Evolutionary conservation across 169 alveolate species (phyloP), one percentile per base, ranked within the genome.

Genomic region (Plasmodium berghei): DNA sequence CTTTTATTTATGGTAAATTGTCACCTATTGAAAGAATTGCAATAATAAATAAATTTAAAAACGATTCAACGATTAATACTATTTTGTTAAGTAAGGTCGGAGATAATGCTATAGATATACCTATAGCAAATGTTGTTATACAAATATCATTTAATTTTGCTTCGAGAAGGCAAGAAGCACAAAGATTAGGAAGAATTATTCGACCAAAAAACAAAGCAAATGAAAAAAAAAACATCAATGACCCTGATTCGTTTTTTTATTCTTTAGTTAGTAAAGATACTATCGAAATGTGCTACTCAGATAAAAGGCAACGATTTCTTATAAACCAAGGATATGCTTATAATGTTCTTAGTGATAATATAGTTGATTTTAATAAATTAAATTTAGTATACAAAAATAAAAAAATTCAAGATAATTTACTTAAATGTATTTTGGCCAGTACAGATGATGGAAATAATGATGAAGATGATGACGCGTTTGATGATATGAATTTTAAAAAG

Each of bases 21-120:
- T 88, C 96, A 34, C 88, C 97, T 12, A 93, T 95, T 3, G 99
- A 98, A 73, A 96, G 99, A 89, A 96, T 96, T 70, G 92, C 94
- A n/a, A 96, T 97, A 20, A 95, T 98, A 49, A 95, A 96, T 87
- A 96, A 96, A 59, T 99, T 99, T 94, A 96, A 97, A 88, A 95
- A 92, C 20, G 73, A 75, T 24, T 86, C 94, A 28, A 54, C 71
- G 6, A 73, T 72, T 73, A 72, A 98, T 92, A 96, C 99, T 4
- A 96, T 98, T 20, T 94, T 98, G 46, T 95, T 99, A 45, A 97
- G 99, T 64, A 97, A 98, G 90, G 99, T 99, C 22, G 99, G 99
- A n/a, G 99, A 99, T 93, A 99, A 98, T 64, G 99, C 99, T 9
- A 98, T 99, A 16, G 99, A 99, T 92, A 94, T 99, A 8, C 99